Base-by-base conservation (phyloP, 495 filamentous ascomycete species). In the Tuber microsphaerosporum region DNA sequence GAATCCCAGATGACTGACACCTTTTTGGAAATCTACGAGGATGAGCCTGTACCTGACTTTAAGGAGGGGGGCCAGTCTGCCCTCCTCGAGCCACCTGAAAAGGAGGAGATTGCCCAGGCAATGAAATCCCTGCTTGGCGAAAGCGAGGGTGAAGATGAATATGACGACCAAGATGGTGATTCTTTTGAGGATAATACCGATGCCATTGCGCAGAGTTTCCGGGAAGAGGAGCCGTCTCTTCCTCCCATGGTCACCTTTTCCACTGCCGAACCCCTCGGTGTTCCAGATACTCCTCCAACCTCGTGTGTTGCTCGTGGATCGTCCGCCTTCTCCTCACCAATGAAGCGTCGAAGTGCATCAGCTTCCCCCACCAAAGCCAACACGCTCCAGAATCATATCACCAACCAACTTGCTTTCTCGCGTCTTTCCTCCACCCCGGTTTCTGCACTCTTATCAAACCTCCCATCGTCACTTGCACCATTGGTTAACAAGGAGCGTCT, bases 321-420 rank as follows among this genome's bases (percentile, higher is more conserved):
- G 75, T 79, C 77, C 70, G 68, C 46, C 34, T 72, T 80, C 41
- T 77, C 77, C 46, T 77, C 77, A 41, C 79, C 82, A 20, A 75
- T 75, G 51, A 69, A 76, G 75, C 71, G 76, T 81, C 68, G 80
- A 85, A 84, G 82, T 79, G 75, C 83, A 46, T 81, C 82, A 71
- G 82, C 82, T 48, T 84, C 81, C n/a, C 77, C 79, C 69, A 85
- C 81, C 71, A 85, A 81, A 72, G 73, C 74, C 84, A 79, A 85
- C 82, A 80, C 88, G 80, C 83, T 91, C 72, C 84, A 84, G 68
- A 93, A 97, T 82, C 96, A 98, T 81, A 90, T 94, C 71, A 87
- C 92, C 81, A 99, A 98, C 83, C 95, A 99, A 84, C 87, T 99
- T 31, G 94, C 96, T n/a, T 99, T 92, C 83, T 97, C 95, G 19